A percentile compares a stretch with the other conserved stretches of the same genome.
Conservation (phyloP, 2,329 filamentous ascomycete species). For the Colletotrichum endophyticum region DNA sequence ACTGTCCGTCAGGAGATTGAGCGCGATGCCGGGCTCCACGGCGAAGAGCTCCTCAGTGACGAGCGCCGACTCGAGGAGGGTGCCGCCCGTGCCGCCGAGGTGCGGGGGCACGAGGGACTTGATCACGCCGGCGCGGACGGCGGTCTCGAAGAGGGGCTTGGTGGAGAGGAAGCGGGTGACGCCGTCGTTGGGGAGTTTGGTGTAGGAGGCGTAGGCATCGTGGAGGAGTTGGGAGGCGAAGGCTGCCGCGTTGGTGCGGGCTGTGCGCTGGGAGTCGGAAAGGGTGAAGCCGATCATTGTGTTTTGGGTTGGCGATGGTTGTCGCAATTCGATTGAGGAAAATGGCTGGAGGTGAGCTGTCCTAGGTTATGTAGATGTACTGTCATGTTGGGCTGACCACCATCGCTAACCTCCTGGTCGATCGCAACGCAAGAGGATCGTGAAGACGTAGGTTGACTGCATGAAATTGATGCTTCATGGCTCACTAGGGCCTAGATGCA, state of each 20-base stretch:
- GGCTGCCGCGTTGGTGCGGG: not conserved
- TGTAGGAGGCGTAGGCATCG: not conserved
- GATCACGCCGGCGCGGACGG: constrained; percentile 27
- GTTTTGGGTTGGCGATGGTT: not conserved
- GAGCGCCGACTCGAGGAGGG: constrained; percentile 52
- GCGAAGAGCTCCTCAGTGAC: constrained; percentile 58
- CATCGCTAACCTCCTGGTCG: not conserved
- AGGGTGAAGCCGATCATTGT: not conserved
- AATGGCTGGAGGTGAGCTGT: not conserved
- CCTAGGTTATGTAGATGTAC: fast-evolving
- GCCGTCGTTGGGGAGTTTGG: not conserved
- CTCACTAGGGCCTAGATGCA: not conserved
- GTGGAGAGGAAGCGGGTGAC: not conserved
- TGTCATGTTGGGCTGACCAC: not conserved
- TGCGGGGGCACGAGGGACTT: constrained; percentile 49
- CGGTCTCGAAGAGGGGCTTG: not conserved
- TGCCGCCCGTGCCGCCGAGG: constrained; percentile 49
- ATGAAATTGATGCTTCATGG: not conserved
- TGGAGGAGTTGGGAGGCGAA: not conserved
- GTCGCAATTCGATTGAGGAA: too few relatives aligned
- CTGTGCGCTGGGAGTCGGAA: not conserved
- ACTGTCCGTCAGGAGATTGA: constrained; percentile 57
- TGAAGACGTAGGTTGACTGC: not conserved
- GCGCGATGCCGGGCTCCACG: constrained; percentile 50
- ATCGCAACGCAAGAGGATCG: not conserved